These are phyloP conservation scores for Coprinellus micaceus DNA, from an alignment of 768 basidiomycete species.

Conservation along the genomic window DNA sequence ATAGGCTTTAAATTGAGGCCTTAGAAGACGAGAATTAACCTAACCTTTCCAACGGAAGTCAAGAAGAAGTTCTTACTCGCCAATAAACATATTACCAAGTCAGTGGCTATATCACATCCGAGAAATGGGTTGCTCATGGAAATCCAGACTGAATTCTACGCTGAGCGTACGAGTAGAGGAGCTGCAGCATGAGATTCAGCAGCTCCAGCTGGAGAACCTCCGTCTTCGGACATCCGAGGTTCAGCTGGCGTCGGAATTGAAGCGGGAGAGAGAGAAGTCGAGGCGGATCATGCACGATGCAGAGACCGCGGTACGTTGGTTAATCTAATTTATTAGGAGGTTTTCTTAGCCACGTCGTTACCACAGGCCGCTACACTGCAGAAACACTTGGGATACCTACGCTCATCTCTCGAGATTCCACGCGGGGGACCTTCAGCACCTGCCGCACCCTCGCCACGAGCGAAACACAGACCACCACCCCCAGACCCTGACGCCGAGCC, in stretches of 20 bases:
- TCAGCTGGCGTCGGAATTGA: constrained; percentile 68
- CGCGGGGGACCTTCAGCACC: constrained; percentile 31
- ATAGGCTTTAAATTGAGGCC: constrained; percentile 8
- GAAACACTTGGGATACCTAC: constrained; percentile 62
- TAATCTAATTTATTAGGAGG: constrained; percentile 6
- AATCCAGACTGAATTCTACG: constrained; percentile 73
- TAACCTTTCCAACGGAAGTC: constrained; percentile 54
- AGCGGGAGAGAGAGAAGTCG: constrained; percentile 77
- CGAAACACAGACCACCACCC: constrained; percentile 44
- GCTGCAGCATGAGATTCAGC: constrained; percentile 76
- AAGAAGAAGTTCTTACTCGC: constrained; percentile 91
- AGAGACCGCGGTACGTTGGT: constrained; percentile 62
- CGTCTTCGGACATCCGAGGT: constrained; percentile 79
- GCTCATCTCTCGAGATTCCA: constrained; percentile 54
- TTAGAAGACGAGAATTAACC: constrained; percentile 19
- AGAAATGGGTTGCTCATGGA: not conserved
- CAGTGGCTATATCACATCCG: constrained; percentile 18
- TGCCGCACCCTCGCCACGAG: constrained; percentile 46
- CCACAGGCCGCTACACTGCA: constrained; percentile 55
- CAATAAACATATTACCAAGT: constrained; percentile 92
- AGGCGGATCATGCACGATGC: constrained; percentile 67
- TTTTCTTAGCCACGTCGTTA: constrained; percentile 9
- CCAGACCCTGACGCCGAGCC: constrained; percentile 18
- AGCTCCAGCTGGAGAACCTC: constrained; percentile 80
- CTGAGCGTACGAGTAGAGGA: constrained; percentile 82